Evolutionary conservation across 371 early-diverging fungal genomes (phyloP).

Genomic region (Circinella minor): DNA sequence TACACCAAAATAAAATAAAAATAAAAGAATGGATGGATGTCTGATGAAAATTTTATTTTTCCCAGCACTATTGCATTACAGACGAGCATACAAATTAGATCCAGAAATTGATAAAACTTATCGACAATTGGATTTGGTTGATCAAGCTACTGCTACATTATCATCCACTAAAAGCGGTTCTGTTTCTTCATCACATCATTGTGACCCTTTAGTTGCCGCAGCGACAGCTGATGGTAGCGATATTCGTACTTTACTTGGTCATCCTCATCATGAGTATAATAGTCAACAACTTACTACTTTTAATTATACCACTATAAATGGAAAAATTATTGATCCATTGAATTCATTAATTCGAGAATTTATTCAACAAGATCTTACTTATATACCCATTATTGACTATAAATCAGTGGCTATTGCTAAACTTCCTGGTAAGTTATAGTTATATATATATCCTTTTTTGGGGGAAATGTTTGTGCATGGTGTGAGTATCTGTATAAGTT

Average conservation of each 20-base stretch:
- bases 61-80: constrained; percentile 40
- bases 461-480: too few relatives aligned
- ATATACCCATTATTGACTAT: constrained; percentile 23
- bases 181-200: background rate
- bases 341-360: constrained; percentile 7
- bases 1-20: background rate
- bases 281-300: background rate
- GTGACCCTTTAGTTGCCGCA: constrained; percentile 9
- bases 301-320: background rate
- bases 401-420: constrained; percentile 24
- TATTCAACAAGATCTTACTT: constrained; percentile 16
- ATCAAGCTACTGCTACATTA: background rate
- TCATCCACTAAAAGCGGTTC: too few relatives aligned
- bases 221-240: constrained; percentile 16
- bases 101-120: constrained; percentile 35
- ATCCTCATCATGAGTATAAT: background rate
- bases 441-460: too few relatives aligned
- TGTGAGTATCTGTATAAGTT: too few relatives aligned
- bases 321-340: constrained; percentile 2
- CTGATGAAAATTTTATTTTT: constrained; percentile 5
- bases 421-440: constrained; percentile 22
- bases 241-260: constrained; percentile 3
- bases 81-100: constrained; percentile 42
- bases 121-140: background rate
- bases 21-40: too few relatives aligned